phyloP scores from a whole-genome alignment of 352 stramenopile genomes.

The Phytopythium ostracodes region DNA sequence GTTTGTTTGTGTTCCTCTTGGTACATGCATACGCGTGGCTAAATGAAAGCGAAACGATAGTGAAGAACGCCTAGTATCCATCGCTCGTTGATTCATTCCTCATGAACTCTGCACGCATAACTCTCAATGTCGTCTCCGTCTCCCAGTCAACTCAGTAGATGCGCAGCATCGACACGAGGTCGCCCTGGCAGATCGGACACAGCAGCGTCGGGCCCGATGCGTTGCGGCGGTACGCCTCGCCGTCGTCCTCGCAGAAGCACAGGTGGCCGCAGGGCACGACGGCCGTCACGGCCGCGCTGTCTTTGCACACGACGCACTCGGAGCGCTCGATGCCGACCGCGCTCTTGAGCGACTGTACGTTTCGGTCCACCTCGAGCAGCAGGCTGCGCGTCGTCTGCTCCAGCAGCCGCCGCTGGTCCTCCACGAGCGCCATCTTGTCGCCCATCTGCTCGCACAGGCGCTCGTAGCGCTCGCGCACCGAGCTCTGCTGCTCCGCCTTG shows the following conservation, averaged over 20 bases:
- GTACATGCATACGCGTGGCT: neutral
- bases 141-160: too few species aligned
- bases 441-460: constrained; percentile 74
- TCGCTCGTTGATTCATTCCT: too few species aligned
- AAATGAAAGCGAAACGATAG: too few species aligned
- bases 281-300: constrained; percentile 61
- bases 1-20: neutral
- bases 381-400: constrained; percentile 78
- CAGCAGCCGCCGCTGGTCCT: constrained; percentile 73
- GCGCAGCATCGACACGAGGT: constrained; percentile 68
- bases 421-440: constrained; percentile 53
- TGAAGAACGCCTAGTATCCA: too few species aligned
- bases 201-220: constrained; percentile 36
- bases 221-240: constrained; percentile 57
- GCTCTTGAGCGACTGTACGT: constrained; percentile 67
- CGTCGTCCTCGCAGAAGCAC: constrained; percentile 83
- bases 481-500: constrained; percentile 69
- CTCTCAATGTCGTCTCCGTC: neutral
- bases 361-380: constrained; percentile 64
- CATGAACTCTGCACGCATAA: too few species aligned
- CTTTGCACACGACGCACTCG: constrained; percentile 83
- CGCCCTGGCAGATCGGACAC: constrained; percentile 78
- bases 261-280: constrained; percentile 81
- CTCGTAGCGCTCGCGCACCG: constrained; percentile 70
- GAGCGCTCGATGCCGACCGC: constrained; percentile 51